Base-by-base conservation (phyloP, 495 filamentous ascomycete species). In the Aspergillus baeticus region DNA sequence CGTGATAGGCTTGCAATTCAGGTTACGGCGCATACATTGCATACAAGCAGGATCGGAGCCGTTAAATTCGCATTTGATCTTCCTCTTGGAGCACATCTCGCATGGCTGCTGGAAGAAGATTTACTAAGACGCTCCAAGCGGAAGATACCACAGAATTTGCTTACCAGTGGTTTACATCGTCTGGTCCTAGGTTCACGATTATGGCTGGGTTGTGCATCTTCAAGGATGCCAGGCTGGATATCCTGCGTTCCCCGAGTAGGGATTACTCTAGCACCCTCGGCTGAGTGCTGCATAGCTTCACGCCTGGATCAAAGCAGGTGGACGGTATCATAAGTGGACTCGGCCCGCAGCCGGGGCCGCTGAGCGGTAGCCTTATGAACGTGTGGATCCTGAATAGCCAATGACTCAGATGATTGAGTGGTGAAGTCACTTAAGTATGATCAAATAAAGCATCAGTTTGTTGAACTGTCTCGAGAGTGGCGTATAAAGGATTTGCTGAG, bases 11-110 rank as follows among this genome's bases (percentile, higher is more conserved):
- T 95, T 84, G 73, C 94, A 97, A 63, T 89, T 87, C 11, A 87
- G 91, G 74, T 92, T 94, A 75, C 96, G 93, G 67, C 96, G 96
- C 62, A 84, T 84, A 69, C 94, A 98, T 71, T 96, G 94, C 11
- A 88, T 84, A 76, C 94, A 98, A 18, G 63, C 15, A 20, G 46
- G 13, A 46, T 84, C 78, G 29, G 90, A 88, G 51, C 89, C 81
- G 69, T 95, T 92, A 47, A 92, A 85, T 68, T 96, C 92, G 71
- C 94, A 98, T 73, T 94, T 96, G 65, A 94, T 95, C 81, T 97
- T 97, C 80, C 92, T 96, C 76, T 91, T 94, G 63, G 90, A 84
- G 66, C 94, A 98, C 89, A 91, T 92, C 66, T 96, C 92, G 77
- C 93, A 98, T 47, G 92, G 92, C 89, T 93, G 65, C 44, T 51